These are phyloP conservation scores for Blastobotrys malaysiensis DNA, from an alignment of 1,139 yeast genomes.

Conservation along the genomic window DNA sequence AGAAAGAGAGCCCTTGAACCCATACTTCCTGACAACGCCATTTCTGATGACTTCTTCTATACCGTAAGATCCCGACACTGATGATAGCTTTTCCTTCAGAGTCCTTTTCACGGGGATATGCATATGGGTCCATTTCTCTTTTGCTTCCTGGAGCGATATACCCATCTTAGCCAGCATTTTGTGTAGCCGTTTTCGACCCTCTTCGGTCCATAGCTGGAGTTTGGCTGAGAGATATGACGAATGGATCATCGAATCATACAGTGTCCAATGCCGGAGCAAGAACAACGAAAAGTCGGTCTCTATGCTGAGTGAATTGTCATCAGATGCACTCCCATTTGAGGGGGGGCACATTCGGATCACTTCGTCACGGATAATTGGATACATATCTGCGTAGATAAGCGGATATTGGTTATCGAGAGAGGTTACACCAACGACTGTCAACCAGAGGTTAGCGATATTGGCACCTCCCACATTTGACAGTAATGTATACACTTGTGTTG, in stretches of 20 bases:
- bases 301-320: constrained; percentile 56
- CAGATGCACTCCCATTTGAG: constrained; percentile 20
- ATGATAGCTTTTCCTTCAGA: constrained; percentile 61
- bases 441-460: constrained; percentile 68
- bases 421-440: constrained; percentile 82
- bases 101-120: constrained; percentile 73
- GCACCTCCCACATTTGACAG: constrained; percentile 78
- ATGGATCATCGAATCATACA: constrained; percentile 85
- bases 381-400: constrained; percentile 64
- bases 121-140: constrained; percentile 90
- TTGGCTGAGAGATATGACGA: constrained; percentile 88
- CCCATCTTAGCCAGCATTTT: constrained; percentile 97
- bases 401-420: constrained; percentile 74
- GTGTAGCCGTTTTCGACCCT: constrained; percentile 79
- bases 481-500: constrained; percentile 75
- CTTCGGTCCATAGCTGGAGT: constrained; percentile 83
- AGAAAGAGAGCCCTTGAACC: constrained; percentile 78
- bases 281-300: constrained; percentile 86
- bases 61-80: constrained; percentile 70
- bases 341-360: constrained; percentile 61
- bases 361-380: constrained; percentile 76
- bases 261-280: constrained; percentile 84
- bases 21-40: constrained; percentile 82
- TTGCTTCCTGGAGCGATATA: constrained; percentile 78
- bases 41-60: constrained; percentile 77